These are phyloP conservation scores for Blastobotrys indianensis DNA, from an alignment of 1,139 yeast genomes.

Conservation along the genomic window DNA sequence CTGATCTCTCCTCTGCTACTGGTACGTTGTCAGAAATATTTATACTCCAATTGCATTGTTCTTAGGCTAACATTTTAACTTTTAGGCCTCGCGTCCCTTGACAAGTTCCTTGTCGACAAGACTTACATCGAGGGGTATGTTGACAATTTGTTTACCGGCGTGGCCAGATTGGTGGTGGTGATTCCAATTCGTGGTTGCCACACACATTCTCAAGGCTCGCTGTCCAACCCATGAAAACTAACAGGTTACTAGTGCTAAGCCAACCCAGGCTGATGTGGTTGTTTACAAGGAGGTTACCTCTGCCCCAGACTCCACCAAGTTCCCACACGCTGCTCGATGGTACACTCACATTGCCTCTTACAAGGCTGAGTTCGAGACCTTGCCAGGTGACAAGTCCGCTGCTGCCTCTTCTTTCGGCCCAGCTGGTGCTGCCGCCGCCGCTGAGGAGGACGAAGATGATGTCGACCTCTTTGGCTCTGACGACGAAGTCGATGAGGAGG, in stretches of 20 bases:
- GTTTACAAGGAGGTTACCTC: constrained; percentile 87
- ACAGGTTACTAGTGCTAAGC: constrained; percentile 15
- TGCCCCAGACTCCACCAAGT: constrained; percentile 49
- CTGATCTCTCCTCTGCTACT: constrained; percentile 39
- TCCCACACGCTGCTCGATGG: constrained; percentile 97
- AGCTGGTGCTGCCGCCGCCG: constrained; percentile 52
- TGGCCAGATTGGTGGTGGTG: background rate
- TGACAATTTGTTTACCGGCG: background rate
- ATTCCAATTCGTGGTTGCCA: too few species aligned
- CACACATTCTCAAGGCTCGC: too few species aligned
- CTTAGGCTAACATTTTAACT: constrained; percentile 4
- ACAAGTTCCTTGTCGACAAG: constrained; percentile 84
- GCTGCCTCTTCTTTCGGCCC: constrained; percentile 51
- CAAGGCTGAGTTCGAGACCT: constrained; percentile 67
- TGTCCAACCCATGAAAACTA: too few species aligned
- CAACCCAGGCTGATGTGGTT: constrained; percentile 94
- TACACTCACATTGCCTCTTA: constrained; percentile 94
- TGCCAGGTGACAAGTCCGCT: constrained; percentile 36
- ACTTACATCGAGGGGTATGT: constrained; percentile 76
- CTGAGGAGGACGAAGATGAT: constrained; percentile 77
- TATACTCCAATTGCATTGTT: background rate
- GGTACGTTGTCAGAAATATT: constrained; percentile 29
- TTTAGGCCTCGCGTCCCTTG: constrained; percentile 69
- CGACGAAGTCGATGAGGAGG: constrained; percentile 92
- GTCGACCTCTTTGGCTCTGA: constrained; percentile 94